phyloP scores from a whole-genome alignment of 805 yeast species.

The Suhomyces tanzawaensis region DNA sequence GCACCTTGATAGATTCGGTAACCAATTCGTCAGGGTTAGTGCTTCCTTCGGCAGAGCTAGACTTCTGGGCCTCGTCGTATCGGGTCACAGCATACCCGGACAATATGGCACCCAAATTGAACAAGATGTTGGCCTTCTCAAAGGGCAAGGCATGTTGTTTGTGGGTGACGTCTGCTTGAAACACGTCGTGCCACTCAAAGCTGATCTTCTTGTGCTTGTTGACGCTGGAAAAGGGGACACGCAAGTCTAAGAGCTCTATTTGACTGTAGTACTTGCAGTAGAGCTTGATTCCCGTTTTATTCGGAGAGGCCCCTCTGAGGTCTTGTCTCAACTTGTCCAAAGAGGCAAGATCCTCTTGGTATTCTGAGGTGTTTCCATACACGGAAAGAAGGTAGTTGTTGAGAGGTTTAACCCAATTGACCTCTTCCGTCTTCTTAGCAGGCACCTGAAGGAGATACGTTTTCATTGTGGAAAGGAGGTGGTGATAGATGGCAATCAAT shows the following conservation, averaged over 20 bases:
- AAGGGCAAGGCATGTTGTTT: conserved; percentile 82
- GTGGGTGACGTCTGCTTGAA: conserved; percentile 41
- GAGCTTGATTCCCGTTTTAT: conserved; percentile 47
- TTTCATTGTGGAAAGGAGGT: conserved; percentile 12
- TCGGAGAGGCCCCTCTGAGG: conserved; percentile 47
- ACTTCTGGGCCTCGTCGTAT: conserved; percentile 26
- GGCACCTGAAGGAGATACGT: conserved; percentile 20
- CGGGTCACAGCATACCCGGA: conserved; percentile 46
- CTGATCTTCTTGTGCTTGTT: conserved; percentile 42
- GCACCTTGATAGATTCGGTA: conserved; percentile 57
- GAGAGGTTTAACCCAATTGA: conserved; percentile 67
- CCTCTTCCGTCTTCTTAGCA: conserved; percentile 48
- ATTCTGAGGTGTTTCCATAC: conserved; percentile 63
- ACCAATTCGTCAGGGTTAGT: conserved; percentile 37
- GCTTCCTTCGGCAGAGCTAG: neutral
- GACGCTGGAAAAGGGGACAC: conserved; percentile 67
- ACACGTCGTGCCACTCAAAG: conserved; percentile 83
- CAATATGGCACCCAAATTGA: conserved; percentile 68
- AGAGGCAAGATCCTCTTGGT: conserved; percentile 50
- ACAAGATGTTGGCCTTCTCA: conserved; percentile 83
- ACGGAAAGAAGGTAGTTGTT: conserved; percentile 53
- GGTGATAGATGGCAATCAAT: conserved; percentile 15
- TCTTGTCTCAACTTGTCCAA: conserved; percentile 62
- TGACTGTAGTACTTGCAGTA: conserved; percentile 75
- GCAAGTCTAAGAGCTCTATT: conserved; percentile 71